Evolutionary conservation across 352 stramenopile species (phyloP).

Genomic region (Pythium utonaiense): DNA sequence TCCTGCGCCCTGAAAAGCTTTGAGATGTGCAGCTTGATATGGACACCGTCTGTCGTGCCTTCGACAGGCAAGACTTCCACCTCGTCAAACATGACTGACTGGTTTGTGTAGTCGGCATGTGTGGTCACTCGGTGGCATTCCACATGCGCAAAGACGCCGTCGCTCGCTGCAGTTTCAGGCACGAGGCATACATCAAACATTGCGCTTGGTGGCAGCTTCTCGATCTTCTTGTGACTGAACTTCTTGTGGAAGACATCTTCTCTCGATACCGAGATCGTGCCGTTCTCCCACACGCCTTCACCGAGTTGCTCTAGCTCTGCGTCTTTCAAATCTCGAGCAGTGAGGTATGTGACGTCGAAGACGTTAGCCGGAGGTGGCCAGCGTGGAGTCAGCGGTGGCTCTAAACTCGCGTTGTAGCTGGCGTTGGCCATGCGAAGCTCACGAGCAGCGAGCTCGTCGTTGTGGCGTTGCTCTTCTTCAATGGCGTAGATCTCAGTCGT

Average conservation of each 20-base stretch:
- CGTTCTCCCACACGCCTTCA: slow-evolving; percentile 67
- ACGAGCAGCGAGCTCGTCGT: slow-evolving; percentile 11
- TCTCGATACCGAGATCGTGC: slow-evolving; percentile 62
- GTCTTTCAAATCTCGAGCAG: slow-evolving; percentile 44
- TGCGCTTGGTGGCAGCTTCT: slow-evolving; percentile 57
- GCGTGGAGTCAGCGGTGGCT: slow-evolving; percentile 19
- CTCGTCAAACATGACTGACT: slow-evolving; percentile 58
- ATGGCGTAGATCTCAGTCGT: slow-evolving; percentile 4
- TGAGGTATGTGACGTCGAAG: slow-evolving; percentile 42
- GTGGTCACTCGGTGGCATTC: slow-evolving; percentile 53
- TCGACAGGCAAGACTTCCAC: slow-evolving; percentile 35
- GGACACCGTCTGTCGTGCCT: slow-evolving; percentile 41
- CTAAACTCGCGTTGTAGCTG: slow-evolving; percentile 15
- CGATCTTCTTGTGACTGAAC: slow-evolving; percentile 50
- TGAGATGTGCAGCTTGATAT: slow-evolving; percentile 46
- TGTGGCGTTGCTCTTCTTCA: slow-evolving; percentile 12
- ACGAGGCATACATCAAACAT: slow-evolving; percentile 77
- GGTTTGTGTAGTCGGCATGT: slow-evolving; percentile 77
- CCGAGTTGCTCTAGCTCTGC: slow-evolving; percentile 53
- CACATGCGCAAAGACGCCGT: slow-evolving; percentile 47
- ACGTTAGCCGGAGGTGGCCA: slow-evolving; percentile 51
- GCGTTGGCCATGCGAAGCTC: slow-evolving; percentile 2
- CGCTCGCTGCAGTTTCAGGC: slow-evolving; percentile 60
- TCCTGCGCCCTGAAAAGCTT: slow-evolving; percentile 40
- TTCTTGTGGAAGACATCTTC: slow-evolving; percentile 59